phyloP scores from a whole-genome alignment of 768 basidiomycete genomes.

The Lactifluus pinguis region DNA sequence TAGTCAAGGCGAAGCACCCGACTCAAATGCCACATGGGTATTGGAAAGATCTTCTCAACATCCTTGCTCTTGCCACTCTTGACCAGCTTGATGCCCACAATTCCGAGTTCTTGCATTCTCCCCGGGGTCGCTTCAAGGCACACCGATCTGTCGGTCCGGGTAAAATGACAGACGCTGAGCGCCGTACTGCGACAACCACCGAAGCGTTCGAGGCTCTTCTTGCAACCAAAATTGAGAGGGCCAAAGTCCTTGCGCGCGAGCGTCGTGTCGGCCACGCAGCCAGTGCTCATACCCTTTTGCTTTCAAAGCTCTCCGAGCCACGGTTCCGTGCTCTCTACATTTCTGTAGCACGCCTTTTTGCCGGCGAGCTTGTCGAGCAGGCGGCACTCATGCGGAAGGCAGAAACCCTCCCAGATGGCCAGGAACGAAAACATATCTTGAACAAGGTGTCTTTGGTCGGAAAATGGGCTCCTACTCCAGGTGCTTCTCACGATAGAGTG shows the following conservation, averaged over 20 bases:
- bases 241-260: conserved; percentile 13
- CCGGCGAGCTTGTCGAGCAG: conserved; percentile 43
- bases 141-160: neutral
- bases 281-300: conserved; percentile 30
- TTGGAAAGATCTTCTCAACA: conserved; percentile 70
- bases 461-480: conserved; percentile 66
- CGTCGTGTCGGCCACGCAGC: conserved; percentile 21
- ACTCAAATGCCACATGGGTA: conserved; percentile 44
- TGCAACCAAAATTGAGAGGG: conserved; percentile 11
- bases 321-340: conserved; percentile 57
- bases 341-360: conserved; percentile 51
- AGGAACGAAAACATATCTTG: conserved; percentile 25
- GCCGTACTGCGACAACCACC: conserved; percentile 21
- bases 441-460: conserved; percentile 46
- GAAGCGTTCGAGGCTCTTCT: neutral
- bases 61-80: conserved; percentile 49
- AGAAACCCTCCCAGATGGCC: conserved; percentile 27
- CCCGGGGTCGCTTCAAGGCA: neutral
- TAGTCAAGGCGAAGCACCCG: conserved; percentile 21
- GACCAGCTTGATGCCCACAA: conserved; percentile 34
- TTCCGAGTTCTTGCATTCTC: conserved; percentile 6
- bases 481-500: conserved; percentile 48
- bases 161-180: neutral
- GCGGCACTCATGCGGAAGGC: conserved; percentile 32
- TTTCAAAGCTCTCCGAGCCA: conserved; percentile 35